These are phyloP conservation scores for Pseudohalonectria lignicola DNA, from an alignment of 2,329 filamentous ascomycete genomes.

Conservation along the genomic window DNA sequence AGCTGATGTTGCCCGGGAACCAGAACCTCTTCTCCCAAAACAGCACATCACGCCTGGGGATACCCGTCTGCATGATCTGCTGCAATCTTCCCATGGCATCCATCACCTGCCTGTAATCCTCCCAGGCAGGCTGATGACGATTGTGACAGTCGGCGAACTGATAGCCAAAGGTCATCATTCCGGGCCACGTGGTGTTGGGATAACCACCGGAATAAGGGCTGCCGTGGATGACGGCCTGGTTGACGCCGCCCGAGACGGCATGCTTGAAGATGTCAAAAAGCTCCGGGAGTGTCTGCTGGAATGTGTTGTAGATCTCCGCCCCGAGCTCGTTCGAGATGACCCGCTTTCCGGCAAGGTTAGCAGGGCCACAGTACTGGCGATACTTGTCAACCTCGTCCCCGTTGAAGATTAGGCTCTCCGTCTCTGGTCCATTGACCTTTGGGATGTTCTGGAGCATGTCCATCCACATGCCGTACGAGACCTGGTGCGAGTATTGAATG, in stretches of 20 bases:
- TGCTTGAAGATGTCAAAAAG: constrained; percentile 24
- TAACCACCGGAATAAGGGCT: constrained; percentile 27
- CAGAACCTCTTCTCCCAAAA: constrained; percentile 20
- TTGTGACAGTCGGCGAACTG: constrained; percentile 26
- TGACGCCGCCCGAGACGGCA: constrained; percentile 27
- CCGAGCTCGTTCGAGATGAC: constrained; percentile 28
- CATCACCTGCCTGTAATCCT: constrained; percentile 22
- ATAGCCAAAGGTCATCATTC: constrained; percentile 30
- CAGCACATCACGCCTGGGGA: constrained; percentile 26
- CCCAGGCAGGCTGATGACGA: constrained; percentile 28
- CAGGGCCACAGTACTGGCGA: constrained; percentile 25
- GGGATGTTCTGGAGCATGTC: constrained; percentile 28
- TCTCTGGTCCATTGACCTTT: constrained; percentile 25
- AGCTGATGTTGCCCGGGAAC: constrained; percentile 2
- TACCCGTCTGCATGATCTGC: constrained; percentile 24
- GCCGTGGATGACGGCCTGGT: constrained; percentile 32
- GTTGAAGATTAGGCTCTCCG: constrained; percentile 25
- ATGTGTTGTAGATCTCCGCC: constrained; percentile 13
- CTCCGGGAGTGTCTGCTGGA: constrained; percentile 12
- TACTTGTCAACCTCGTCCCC: constrained; percentile 25
- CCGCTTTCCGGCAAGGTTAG: constrained; percentile 22
- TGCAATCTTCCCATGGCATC: constrained; percentile 25
- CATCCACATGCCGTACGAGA: constrained; percentile 27
- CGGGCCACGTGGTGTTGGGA: constrained; percentile 35
- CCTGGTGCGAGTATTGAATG: constrained; percentile 24